Percentiles rank a stretch among this genome's conserved stretches.
These are phyloP conservation scores for Paracorniculantispora psalliotae DNA, from an alignment of 2,329 filamentous ascomycete genomes.

Conservation along the genomic window DNA sequence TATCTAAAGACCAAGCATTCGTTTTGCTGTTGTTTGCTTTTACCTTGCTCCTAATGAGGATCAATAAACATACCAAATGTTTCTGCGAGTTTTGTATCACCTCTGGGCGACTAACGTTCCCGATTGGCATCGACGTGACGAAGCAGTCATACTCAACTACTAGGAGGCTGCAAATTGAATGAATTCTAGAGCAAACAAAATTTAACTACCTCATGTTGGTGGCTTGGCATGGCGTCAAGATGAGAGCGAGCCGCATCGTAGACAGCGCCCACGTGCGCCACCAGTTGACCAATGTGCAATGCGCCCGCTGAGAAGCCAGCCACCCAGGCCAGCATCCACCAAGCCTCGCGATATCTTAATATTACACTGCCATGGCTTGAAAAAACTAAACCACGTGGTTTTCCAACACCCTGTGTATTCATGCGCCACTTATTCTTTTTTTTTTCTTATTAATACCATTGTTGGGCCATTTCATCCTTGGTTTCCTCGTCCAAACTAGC, in stretches of 20 bases:
- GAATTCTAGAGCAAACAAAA: background rate
- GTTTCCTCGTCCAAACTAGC: background rate
- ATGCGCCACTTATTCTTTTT: background rate
- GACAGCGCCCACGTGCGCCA: background rate
- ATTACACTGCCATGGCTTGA: background rate
- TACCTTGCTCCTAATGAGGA: too few species aligned
- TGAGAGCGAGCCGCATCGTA: background rate
- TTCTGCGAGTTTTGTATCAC: too few species aligned
- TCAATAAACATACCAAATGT: too few species aligned
- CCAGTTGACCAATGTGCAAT: background rate
- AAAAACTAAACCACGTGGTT: background rate
- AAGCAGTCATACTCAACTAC: background rate
- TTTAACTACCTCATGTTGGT: too few species aligned
- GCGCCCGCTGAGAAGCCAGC: background rate
- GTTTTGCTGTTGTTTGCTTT: background rate
- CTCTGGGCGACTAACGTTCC: too few species aligned
- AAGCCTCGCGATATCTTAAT: too few species aligned
- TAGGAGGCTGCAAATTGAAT: background rate
- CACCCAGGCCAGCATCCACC: background rate
- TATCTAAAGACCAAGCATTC: background rate
- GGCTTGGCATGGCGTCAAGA: background rate
- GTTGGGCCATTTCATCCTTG: background rate
- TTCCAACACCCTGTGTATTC: background rate
- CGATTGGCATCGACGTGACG: background rate
- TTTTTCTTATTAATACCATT: background rate